Evolutionary conservation across 2,329 filamentous ascomycete genomes (phyloP).

Genomic region (Zalaria sp.): DNA sequence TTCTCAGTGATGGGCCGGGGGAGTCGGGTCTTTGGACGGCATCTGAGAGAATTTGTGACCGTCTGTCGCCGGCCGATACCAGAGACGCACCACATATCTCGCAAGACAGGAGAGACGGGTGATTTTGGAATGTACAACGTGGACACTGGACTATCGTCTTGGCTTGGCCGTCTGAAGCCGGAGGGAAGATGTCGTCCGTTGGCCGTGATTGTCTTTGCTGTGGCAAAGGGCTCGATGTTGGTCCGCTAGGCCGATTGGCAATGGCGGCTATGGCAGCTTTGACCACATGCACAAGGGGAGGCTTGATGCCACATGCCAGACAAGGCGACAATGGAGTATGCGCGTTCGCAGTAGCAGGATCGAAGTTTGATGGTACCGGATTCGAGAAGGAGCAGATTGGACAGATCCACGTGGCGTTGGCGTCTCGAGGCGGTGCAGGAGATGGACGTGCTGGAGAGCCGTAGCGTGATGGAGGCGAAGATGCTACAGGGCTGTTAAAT

Average conservation of each 20-base stretch:
- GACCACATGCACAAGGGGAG: slow-evolving; percentile 64
- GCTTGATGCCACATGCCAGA: slow-evolving; percentile 86
- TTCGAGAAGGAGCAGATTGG: slow-evolving; percentile 94
- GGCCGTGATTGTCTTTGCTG: neutral
- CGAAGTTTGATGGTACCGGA: slow-evolving; percentile 83
- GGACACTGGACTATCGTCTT: slow-evolving; percentile 45
- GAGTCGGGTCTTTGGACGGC: slow-evolving; percentile 48
- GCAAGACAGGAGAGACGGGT: slow-evolving; percentile 71
- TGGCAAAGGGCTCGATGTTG: neutral
- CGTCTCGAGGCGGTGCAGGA: slow-evolving; percentile 31
- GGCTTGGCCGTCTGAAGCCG: neutral
- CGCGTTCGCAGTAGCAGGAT: slow-evolving; percentile 64
- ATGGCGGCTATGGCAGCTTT: slow-evolving; percentile 76
- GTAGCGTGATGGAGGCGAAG: slow-evolving; percentile 29
- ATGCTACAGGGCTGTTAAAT: slow-evolving; percentile 32
- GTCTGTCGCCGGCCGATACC: slow-evolving; percentile 34
- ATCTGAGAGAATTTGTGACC: slow-evolving; percentile 24
- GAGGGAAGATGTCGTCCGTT: neutral
- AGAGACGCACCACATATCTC: slow-evolving; percentile 83
- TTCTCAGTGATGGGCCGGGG: slow-evolving; percentile 53
- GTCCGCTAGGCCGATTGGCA: slow-evolving; percentile 34
- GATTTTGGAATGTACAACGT: slow-evolving; percentile 86
- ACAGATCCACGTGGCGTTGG: slow-evolving; percentile 79
- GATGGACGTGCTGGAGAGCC: slow-evolving; percentile 28
- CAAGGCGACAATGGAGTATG: slow-evolving; percentile 76